phyloP scores from a whole-genome alignment of 257 asterid species.

The Solanum sitiens region DNA sequence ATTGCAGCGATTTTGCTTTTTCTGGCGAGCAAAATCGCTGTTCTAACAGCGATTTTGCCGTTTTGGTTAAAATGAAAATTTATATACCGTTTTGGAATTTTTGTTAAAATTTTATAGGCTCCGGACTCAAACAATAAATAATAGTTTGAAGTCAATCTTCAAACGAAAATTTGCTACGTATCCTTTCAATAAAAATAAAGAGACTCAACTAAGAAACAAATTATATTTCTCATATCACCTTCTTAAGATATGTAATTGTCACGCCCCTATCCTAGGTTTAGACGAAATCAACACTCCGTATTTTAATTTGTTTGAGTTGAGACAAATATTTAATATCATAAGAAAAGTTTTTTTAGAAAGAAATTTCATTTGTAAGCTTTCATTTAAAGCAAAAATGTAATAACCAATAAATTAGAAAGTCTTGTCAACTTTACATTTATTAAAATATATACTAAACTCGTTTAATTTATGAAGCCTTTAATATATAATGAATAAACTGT shows the following conservation, averaged over 20 bases:
- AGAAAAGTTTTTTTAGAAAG: neutral
- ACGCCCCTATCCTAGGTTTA: accelerated
- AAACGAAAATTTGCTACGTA: neutral
- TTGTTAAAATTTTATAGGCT: too few relatives aligned
- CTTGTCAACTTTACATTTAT: neutral
- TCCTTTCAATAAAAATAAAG: too few relatives aligned
- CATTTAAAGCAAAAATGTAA: neutral
- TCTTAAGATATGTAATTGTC: neutral
- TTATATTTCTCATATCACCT: neutral
- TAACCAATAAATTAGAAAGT: neutral
- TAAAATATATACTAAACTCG: neutral
- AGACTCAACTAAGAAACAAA: neutral
- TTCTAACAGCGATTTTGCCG: too few relatives aligned
- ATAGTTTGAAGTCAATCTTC: neutral
- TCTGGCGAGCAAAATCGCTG: too few relatives aligned
- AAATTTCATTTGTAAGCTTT: neutral
- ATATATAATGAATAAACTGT: too few relatives aligned
- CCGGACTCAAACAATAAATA: too few relatives aligned
- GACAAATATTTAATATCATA: neutral
- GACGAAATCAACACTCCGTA: neutral
- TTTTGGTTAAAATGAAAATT: too few relatives aligned
- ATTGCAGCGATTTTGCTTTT: too few relatives aligned
- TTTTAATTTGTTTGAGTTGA: neutral
- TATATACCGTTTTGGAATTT: too few relatives aligned
- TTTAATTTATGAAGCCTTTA: neutral